Percentiles rank a stretch among this genome's conserved stretches.
Evolutionary conservation across 2,329 filamentous ascomycete species (phyloP).

Genomic region (Microcyclospora pomicola): DNA sequence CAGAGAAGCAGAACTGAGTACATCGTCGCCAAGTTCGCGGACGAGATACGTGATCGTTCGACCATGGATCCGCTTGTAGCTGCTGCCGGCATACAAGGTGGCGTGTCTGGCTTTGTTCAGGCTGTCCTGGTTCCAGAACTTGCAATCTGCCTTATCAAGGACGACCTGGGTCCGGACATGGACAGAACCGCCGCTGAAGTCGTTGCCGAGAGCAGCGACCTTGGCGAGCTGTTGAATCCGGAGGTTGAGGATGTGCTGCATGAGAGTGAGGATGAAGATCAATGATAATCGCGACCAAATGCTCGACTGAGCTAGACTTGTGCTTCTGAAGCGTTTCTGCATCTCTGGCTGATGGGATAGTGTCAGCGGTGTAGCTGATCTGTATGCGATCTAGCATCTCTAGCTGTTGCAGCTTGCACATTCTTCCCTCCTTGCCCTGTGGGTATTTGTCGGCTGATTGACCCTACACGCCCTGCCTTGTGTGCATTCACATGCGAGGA

Average conservation of each 20-base stretch:
- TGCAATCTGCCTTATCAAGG: conserved; percentile 21
- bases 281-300: too few relatives aligned
- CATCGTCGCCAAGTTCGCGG: conserved; percentile 17
- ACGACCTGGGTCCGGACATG: conserved; percentile 16
- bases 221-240: conserved; percentile 20
- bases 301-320: too few relatives aligned
- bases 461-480: too few relatives aligned
- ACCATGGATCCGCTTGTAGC: conserved; percentile 19
- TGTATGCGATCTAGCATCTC: too few relatives aligned
- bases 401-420: too few relatives aligned
- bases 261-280: too few relatives aligned
- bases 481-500: too few relatives aligned
- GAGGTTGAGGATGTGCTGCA: conserved; percentile 15
- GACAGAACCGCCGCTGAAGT: conserved; percentile 13
- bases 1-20: conserved; percentile 15
- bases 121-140: conserved; percentile 25
- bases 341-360: too few relatives aligned
- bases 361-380: too few relatives aligned
- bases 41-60: conserved; percentile 16
- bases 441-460: not conserved
- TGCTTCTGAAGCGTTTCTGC: too few relatives aligned
- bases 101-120: conserved; percentile 24
- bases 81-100: conserved; percentile 19
- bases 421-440: too few relatives aligned
- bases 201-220: conserved; percentile 18